These are phyloP conservation scores for Alternaria metachromatica DNA, from an alignment of 2,329 filamentous ascomycete species.

Conservation along the genomic window DNA sequence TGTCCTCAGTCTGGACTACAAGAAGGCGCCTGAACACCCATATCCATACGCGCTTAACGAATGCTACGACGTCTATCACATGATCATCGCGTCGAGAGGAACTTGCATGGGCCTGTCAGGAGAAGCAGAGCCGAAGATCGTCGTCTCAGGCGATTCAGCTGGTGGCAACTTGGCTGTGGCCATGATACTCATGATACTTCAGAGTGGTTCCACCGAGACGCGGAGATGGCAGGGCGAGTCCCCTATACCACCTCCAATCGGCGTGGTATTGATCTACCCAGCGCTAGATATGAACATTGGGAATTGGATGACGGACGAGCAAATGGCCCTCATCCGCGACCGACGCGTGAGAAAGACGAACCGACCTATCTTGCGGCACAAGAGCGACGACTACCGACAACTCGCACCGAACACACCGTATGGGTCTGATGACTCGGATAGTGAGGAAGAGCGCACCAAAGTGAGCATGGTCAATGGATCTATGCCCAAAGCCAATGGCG, in stretches of 20 bases:
- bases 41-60: conserved; percentile 88
- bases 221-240: conserved; percentile 63
- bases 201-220: conserved; percentile 67
- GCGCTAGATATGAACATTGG: conserved; percentile 96
- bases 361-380: conserved; percentile 76
- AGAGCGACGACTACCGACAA: conserved; percentile 87
- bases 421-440: conserved; percentile 76
- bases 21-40: conserved; percentile 82
- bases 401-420: conserved; percentile 82
- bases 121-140: conserved; percentile 67
- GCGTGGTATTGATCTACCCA: conserved; percentile 86
- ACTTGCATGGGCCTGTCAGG: conserved; percentile 78
- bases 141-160: conserved; percentile 81
- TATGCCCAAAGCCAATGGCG: conserved; percentile 27
- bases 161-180: conserved; percentile 82
- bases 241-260: conserved; percentile 76
- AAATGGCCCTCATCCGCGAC: conserved; percentile 92
- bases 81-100: conserved; percentile 73
- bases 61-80: conserved; percentile 84
- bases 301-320: conserved; percentile 99
- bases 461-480: conserved; percentile 13
- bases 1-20: conserved; percentile 88
- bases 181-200: conserved; percentile 86
- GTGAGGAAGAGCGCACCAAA: conserved; percentile 44
- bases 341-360: conserved; percentile 80